Conservation (phyloP, 768 basidiomycete genomes). For the Russula foetens region DNA sequence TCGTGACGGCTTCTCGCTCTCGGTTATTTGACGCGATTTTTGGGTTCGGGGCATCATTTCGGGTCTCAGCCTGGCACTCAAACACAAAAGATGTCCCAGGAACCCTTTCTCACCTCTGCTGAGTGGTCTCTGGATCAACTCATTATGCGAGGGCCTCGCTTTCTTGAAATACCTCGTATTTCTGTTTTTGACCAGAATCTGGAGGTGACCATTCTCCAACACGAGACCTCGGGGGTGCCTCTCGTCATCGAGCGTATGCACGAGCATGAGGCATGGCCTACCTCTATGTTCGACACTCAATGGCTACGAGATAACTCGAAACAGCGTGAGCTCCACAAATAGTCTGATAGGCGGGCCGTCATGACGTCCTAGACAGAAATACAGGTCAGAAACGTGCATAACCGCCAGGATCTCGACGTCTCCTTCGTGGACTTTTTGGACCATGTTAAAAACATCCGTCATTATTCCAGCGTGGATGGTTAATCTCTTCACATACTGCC, state of each 20-base stretch:
- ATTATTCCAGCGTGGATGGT: slow-evolving; percentile 4
- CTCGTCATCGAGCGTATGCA: slow-evolving; percentile 60
- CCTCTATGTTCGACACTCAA: slow-evolving; percentile 44
- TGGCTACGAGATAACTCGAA: slow-evolving; percentile 37
- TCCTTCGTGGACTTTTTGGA: slow-evolving; percentile 44
- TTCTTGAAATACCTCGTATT: slow-evolving; percentile 35
- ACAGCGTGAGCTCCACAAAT: slow-evolving; percentile 10
- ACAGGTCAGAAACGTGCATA: slow-evolving; percentile 54
- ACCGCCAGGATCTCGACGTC: slow-evolving; percentile 46
- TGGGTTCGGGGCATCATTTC: too few species aligned
- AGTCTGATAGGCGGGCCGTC: neutral
- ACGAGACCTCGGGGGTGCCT: slow-evolving; percentile 47
- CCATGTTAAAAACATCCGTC: neutral
- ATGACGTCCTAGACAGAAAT: slow-evolving; percentile 36
- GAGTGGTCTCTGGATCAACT: slow-evolving; percentile 46
- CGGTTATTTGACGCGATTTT: neutral
- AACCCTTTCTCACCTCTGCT: slow-evolving; percentile 3
- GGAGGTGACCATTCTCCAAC: slow-evolving; percentile 20
- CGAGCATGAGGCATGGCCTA: slow-evolving; percentile 45
- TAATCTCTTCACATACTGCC: neutral
- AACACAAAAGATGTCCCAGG: neutral
- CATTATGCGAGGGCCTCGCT: slow-evolving; percentile 33
- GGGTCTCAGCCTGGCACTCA: too few species aligned
- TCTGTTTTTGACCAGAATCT: slow-evolving; percentile 26
- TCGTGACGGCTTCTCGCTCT: neutral